phyloP scores from a whole-genome alignment of 2,329 filamentous ascomycete genomes.

The Fusarium liriodendri region DNA sequence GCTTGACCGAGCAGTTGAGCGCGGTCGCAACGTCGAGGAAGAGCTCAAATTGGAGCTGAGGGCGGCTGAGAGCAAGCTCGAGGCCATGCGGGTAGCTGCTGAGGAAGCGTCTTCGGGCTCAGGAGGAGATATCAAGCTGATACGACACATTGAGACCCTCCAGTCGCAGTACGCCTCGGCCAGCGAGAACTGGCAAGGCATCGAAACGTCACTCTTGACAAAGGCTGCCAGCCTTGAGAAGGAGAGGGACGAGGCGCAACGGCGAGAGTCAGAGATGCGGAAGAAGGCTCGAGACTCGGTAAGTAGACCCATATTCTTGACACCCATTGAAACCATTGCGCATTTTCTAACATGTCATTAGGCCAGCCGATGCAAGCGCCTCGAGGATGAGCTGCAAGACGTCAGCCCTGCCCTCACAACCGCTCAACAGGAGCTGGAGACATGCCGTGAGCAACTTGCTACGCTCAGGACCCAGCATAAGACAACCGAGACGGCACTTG shows the following conservation, averaged over 20 bases:
- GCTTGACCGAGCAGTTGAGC: constrained; percentile 78
- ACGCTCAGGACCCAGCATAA: constrained; percentile 73
- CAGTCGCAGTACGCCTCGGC: constrained; percentile 96
- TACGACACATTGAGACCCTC: constrained; percentile 93
- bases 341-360: constrained; percentile 48
- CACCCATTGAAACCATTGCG: not conserved
- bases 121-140: constrained; percentile 85
- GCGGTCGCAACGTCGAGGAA: constrained; percentile 73
- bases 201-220: constrained; percentile 86
- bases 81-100: constrained; percentile 83
- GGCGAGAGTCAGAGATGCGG: constrained; percentile 86
- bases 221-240: constrained; percentile 84
- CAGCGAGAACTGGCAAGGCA: constrained; percentile 97
- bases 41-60: constrained; percentile 84
- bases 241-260: constrained; percentile 87
- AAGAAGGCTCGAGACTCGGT: constrained; percentile 90
- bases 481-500: constrained; percentile 72
- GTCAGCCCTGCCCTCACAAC: constrained; percentile 71
- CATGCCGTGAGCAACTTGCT: constrained; percentile 69
- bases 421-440: constrained; percentile 71
- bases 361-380: constrained; percentile 71
- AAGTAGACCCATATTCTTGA: constrained; percentile 50
- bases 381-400: constrained; percentile 87
- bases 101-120: constrained; percentile 90
- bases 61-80: constrained; percentile 88